These are phyloP conservation scores for Porodaedalea pini DNA, from an alignment of 1,284 basidiomycete species.

Conservation along the genomic window DNA sequence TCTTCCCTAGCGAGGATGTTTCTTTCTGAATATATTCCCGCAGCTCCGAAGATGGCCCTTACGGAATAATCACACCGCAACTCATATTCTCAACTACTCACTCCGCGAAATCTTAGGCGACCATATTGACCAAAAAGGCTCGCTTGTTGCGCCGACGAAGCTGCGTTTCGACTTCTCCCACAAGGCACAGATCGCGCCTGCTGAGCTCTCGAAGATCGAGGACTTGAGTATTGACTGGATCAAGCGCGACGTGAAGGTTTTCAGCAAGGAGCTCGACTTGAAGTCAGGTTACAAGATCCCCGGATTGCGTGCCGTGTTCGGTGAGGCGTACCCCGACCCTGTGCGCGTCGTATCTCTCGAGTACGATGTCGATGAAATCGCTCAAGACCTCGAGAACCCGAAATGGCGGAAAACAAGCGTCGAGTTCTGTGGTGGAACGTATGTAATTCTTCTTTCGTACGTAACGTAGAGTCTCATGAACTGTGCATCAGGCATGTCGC, in stretches of 20 bases:
- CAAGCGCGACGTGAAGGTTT: conserved; percentile 84
- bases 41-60: conserved; percentile 91
- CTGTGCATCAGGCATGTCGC: conserved; percentile 72
- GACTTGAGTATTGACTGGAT: conserved; percentile 86
- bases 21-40: conserved; percentile 12
- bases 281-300: conserved; percentile 83
- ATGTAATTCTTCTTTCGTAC: conserved; percentile 33
- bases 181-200: conserved; percentile 76
- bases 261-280: conserved; percentile 84
- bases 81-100: conserved; percentile 95
- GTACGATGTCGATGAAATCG: conserved; percentile 83
- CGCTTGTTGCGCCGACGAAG: conserved; percentile 92
- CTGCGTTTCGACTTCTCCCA: conserved; percentile 99
- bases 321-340: conserved; percentile 96
- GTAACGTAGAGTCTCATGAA: conserved; percentile 13
- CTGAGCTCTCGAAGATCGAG: conserved; percentile 85
- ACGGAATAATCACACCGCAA: conserved; percentile 97
- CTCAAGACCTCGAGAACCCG: conserved; percentile 79
- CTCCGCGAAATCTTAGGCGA: conserved; percentile 93
- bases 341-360: conserved; percentile 93
- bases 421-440: conserved; percentile 99
- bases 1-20: background rate
- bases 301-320: conserved; percentile 94
- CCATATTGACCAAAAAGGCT: conserved; percentile 97
- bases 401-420: conserved; percentile 90